Percentiles rank a stretch among this genome's conserved stretches.
Conservation (phyloP, 192 early-diverging fungal genomes). For the Coemansia sp. region DNA sequence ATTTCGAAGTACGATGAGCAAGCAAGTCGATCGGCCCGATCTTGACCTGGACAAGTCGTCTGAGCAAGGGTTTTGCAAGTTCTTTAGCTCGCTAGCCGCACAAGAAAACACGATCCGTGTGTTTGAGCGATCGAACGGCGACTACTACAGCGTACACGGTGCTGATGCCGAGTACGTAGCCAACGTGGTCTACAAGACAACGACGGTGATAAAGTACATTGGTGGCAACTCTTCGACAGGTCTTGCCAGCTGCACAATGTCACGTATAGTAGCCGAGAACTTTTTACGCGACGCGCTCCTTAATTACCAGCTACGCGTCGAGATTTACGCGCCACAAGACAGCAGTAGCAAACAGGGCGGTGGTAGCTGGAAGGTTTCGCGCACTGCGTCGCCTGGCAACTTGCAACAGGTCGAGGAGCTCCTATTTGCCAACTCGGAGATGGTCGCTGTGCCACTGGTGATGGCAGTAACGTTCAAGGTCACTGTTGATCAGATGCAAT, state of each 20-base stretch:
- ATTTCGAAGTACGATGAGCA: slow-evolving; percentile 21
- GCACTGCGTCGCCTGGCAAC: slow-evolving; percentile 93
- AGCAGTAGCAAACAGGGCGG: slow-evolving; percentile 19
- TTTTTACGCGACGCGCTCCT: slow-evolving; percentile 82
- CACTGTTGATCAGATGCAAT: slow-evolving; percentile 35
- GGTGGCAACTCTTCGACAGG: slow-evolving; percentile 65
- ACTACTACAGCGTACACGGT: slow-evolving; percentile 90
- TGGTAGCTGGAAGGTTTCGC: slow-evolving; percentile 54
- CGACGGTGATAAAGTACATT: slow-evolving; percentile 87
- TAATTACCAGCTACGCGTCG: slow-evolving; percentile 72
- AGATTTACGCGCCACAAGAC: slow-evolving; percentile 73
- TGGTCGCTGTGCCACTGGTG: slow-evolving; percentile 78
- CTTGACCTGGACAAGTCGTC: slow-evolving; percentile 38
- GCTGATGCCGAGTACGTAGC: slow-evolving; percentile 89
- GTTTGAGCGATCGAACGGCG: slow-evolving; percentile 57
- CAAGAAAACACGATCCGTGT: slow-evolving; percentile 50
- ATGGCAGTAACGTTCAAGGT: slow-evolving; percentile 66
- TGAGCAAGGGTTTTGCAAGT: slow-evolving; percentile 51
- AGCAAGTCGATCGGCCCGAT: slow-evolving; percentile 33
- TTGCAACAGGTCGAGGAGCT: slow-evolving; percentile 89
- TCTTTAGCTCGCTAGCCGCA: slow-evolving; percentile 26
- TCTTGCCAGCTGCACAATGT: slow-evolving; percentile 80
- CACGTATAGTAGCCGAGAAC: slow-evolving; percentile 70
- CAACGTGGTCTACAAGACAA: slow-evolving; percentile 84
- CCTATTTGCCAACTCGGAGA: slow-evolving; percentile 74